These are phyloP conservation scores for Plantago lanceolata DNA, from an alignment of 305 asterid genomes.

Conservation along the genomic window DNA sequence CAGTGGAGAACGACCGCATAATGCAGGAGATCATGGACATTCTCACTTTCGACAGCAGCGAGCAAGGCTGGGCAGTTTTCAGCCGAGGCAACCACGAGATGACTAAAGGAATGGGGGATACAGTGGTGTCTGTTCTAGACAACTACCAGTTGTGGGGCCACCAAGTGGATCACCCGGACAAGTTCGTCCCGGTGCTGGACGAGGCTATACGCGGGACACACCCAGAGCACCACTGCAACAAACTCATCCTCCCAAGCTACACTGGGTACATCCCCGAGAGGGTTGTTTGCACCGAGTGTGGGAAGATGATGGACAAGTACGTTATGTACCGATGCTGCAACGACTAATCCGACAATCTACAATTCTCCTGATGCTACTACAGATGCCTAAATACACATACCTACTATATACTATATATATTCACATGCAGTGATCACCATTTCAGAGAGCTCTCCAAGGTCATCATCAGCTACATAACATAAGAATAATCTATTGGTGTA, in stretches of 20 bases:
- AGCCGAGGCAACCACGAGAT: slow-evolving; percentile 52
- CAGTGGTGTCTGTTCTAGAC: slow-evolving; percentile 35
- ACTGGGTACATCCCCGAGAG: slow-evolving; percentile 57
- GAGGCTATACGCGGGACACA: slow-evolving; percentile 38
- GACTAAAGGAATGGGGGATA: slow-evolving; percentile 43
- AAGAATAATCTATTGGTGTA: neutral
- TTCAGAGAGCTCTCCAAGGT: slow-evolving; percentile 1
- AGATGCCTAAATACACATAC: neutral
- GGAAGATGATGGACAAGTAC: slow-evolving; percentile 70
- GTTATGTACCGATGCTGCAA: slow-evolving; percentile 88
- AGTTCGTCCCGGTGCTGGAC: slow-evolving; percentile 46
- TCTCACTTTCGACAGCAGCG: slow-evolving; percentile 66
- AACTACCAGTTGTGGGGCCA: slow-evolving; percentile 38
- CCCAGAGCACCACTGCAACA: slow-evolving; percentile 59
- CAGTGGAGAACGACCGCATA: slow-evolving; percentile 48
- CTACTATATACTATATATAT: neutral
- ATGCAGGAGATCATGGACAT: slow-evolving; percentile 62
- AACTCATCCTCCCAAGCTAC: slow-evolving; percentile 58
- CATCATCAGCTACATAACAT: neutral
- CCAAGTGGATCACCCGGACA: slow-evolving; percentile 38
- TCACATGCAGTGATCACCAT: neutral
- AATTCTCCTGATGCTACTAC: neutral
- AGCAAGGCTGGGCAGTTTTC: slow-evolving; percentile 82
- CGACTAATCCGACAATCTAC: slow-evolving; percentile 27
- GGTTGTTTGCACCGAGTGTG: slow-evolving; percentile 75